Evolutionary conservation across 2,329 filamentous ascomycete genomes (phyloP), one percentile per base, ranked within the genome.

Genomic region (Zymoseptoria crescenta): DNA sequence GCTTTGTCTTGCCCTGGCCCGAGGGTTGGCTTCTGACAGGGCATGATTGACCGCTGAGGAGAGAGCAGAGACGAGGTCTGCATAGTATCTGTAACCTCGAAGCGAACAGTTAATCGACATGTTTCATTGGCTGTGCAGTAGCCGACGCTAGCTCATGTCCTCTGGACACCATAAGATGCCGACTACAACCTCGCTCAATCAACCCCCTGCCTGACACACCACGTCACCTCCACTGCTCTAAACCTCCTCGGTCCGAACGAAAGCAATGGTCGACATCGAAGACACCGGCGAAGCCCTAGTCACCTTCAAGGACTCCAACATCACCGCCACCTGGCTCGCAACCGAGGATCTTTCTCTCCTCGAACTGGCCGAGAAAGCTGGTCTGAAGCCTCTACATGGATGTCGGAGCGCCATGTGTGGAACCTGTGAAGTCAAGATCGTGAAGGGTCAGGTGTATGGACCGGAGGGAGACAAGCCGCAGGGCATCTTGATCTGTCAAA

Each of bases 371-470:
- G 66, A 68, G 55, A 62, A 64, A 48, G 63, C 58, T 13, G 66
- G 66, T 9, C 56, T 68, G 3, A 64, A 66, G 30, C 66, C 66
- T 21, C 45, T 56, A 4, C 66, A 54, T 45, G 66, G 66, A 8
- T 68, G 66, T 57, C 62, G 66, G 45, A 67, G 64, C 48, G 65
- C 64, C 16, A 64, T 67, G 49, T 67, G 64, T 55, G 63, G 63
- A n/a, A 62, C 54, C 3, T 65, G 59, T 52, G 62, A 64, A 49
- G 62, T 62, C 35, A 64, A 57, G 56, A 62, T 67, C 20, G 50
- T 58, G 19, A 67, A 65, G 52, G 65, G 63, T 8, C 65, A 66
- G 54, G 65, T 66, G 13, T 64, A 67, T 56, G 64, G 64, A 3
- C 60, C 63, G 9, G 64, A 65, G 21, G 64, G 65, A 0, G 63